phyloP scores from a whole-genome alignment of 176 grass and related monocot genomes.

The Tillandsia fasciculata region DNA sequence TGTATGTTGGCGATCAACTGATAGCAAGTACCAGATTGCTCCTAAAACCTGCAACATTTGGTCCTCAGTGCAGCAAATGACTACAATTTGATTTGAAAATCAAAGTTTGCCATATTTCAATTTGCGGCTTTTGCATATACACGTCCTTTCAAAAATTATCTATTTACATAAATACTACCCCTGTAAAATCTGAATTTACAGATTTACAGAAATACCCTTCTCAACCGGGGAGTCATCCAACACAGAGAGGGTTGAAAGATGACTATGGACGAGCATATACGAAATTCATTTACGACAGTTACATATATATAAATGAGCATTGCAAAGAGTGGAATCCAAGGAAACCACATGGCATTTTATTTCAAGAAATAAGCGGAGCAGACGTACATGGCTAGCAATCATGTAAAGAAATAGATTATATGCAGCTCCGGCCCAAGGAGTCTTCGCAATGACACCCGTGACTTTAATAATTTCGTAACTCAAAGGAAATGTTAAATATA shows the following conservation, averaged over 20 bases:
- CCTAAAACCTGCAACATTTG: constrained; percentile 52
- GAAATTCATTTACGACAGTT: neutral
- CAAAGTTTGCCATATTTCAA: no score
- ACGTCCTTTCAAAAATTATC: no score
- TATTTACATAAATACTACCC: no score
- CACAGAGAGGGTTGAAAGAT: no score
- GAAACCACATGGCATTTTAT: neutral
- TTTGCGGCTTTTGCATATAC: no score
- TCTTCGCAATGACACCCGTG: constrained; percentile 85
- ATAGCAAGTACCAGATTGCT: constrained; percentile 79
- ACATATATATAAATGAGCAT: no score
- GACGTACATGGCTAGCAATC: constrained; percentile 94
- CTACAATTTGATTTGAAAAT: neutral
- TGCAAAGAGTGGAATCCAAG: neutral
- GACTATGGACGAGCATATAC: neutral
- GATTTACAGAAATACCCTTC: no score
- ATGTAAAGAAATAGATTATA: constrained; percentile 92
- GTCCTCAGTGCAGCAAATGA: neutral
- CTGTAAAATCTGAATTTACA: no score
- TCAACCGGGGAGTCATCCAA: no score
- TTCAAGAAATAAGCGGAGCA: neutral
- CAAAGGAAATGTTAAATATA: constrained; percentile 96
- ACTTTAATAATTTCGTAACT: constrained; percentile 83
- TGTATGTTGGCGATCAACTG: constrained; percentile 72
- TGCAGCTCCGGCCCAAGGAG: constrained; percentile 83